Conservation (phyloP, 495 filamentous ascomycete species). For the Talaromyces nanjingensis region DNA sequence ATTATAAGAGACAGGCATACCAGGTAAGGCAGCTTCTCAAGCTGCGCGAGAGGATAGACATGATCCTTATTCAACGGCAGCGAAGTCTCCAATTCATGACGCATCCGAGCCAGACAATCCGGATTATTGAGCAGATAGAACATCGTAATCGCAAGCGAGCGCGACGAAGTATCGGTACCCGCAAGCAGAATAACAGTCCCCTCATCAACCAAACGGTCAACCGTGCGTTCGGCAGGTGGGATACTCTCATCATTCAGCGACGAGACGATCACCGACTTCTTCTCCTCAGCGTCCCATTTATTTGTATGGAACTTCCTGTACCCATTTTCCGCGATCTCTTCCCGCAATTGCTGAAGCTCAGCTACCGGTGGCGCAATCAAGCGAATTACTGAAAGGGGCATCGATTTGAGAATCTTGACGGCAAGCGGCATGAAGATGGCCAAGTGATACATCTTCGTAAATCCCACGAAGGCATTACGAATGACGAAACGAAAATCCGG, state of each 20-base stretch:
- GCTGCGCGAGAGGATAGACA: constrained; percentile 16
- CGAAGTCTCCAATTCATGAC: constrained; percentile 18
- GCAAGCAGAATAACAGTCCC: constrained; percentile 21
- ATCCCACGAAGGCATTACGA: constrained; percentile 9
- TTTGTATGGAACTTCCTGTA: neutral
- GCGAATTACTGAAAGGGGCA: neutral
- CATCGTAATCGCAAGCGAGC: constrained; percentile 17
- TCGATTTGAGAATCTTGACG: neutral
- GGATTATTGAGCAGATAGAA: constrained; percentile 25
- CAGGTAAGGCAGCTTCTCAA: constrained; percentile 43
- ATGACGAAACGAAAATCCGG: constrained; percentile 10
- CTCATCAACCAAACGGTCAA: constrained; percentile 25
- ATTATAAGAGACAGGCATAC: constrained; percentile 11
- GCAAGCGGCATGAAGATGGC: neutral
- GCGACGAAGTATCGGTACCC: constrained; percentile 29
- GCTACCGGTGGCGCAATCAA: neutral
- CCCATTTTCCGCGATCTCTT: constrained; percentile 4
- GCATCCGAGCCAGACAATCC: constrained; percentile 13
- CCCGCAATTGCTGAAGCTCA: constrained; percentile 5
- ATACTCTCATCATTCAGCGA: constrained; percentile 11
- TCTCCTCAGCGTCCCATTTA: constrained; percentile 2
- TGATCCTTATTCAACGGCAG: constrained; percentile 13
- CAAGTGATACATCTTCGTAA: neutral
- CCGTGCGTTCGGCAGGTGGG: constrained; percentile 17
- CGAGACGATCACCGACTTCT: constrained; percentile 13